These are phyloP conservation scores for Linaria vulgaris DNA, from an alignment of 257 asterid genomes.

Conservation along the genomic window DNA sequence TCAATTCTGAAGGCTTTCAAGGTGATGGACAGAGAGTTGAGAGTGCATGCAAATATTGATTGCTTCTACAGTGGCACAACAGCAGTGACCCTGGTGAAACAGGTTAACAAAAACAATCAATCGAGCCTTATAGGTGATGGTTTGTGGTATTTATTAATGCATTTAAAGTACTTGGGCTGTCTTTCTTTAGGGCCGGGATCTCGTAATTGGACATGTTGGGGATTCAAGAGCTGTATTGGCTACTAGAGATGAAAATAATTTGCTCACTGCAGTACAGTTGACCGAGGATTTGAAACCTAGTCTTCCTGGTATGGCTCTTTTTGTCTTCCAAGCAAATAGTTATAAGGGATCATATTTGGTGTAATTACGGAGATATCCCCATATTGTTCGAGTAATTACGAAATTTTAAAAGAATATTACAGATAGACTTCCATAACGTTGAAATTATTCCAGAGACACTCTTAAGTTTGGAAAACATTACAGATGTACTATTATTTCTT, in stretches of 20 bases:
- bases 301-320: not conserved
- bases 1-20: constrained; percentile 82
- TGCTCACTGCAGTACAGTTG: constrained; percentile 4
- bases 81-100: constrained; percentile 84
- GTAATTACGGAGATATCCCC: no score
- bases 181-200: constrained; percentile 70
- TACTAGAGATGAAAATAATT: constrained; percentile 26
- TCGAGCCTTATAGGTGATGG: constrained; percentile 1
- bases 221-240: constrained; percentile 91
- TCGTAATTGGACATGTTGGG: constrained; percentile 77
- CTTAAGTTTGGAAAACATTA: no score
- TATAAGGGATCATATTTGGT: no score
- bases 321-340: no score
- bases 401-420: no score
- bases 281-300: not conserved
- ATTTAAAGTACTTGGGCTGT: constrained; percentile 2
- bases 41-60: constrained; percentile 59
- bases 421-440: no score
- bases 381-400: no score
- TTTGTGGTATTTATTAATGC: constrained; percentile 9
- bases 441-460: no score
- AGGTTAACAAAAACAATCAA: constrained; percentile 40
- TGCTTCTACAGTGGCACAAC: constrained; percentile 97
- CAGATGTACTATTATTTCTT: no score
- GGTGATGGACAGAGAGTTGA: constrained; percentile 87